Conservation (phyloP, 148 eudicot genomes). For the Chenopodium formosanum region DNA sequence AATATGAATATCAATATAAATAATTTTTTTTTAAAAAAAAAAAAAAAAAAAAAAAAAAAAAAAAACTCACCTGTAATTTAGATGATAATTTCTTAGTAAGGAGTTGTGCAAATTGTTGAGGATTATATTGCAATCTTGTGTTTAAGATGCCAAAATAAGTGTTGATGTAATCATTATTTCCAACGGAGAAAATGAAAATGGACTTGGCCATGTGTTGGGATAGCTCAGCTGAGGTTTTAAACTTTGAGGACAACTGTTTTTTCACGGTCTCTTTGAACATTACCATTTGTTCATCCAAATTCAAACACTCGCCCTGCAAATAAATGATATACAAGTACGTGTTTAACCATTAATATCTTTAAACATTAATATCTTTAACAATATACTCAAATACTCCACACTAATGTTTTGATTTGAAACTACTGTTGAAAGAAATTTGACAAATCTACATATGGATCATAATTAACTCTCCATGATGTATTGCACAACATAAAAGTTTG, state of each 20-base stretch:
- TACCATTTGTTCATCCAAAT: constrained; percentile 47
- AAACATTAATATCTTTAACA: no score
- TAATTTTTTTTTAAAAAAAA: neutral
- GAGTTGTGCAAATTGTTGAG: constrained; percentile 41
- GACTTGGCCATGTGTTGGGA: constrained; percentile 43
- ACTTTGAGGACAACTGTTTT: constrained; percentile 18
- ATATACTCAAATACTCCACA: no score
- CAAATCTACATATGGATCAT: no score
- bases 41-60: neutral
- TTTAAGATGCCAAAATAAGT: constrained; percentile 30
- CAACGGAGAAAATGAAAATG: constrained; percentile 40
- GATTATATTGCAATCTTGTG: constrained; percentile 22
- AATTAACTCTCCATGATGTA: no score
- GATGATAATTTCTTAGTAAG: constrained; percentile 35
- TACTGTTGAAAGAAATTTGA: no score
- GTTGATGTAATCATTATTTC: constrained; percentile 58
- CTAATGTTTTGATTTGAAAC: no score
- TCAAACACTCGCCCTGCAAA: constrained; percentile 60
- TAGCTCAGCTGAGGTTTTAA: constrained; percentile 8
- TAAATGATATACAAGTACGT: no score
- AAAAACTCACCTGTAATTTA: constrained; percentile 37
- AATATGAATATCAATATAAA: neutral
- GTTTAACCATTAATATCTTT: no score
- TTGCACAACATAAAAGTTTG: no score
- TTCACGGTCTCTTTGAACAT: constrained; percentile 43